Evolutionary conservation across 2,329 filamentous ascomycete species (phyloP), one percentile per base, ranked within the genome.

Genomic region (Madurella mycetomatis): DNA sequence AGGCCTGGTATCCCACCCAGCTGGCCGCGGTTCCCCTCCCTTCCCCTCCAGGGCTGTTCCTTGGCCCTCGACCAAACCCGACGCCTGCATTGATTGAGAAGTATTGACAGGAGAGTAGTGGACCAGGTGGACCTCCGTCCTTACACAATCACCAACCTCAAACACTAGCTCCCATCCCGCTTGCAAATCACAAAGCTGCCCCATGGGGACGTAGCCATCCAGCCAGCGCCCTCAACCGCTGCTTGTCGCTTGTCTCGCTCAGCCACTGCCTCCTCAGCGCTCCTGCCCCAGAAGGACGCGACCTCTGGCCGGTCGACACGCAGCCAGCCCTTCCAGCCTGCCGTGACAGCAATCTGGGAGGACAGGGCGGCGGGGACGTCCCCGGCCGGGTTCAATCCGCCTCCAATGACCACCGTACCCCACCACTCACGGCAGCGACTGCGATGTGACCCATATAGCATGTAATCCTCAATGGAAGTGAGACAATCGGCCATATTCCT

Each of bases 381-480:
- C 63, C 66, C 12, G 65, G 60, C 48, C 9, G 65, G 62, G 41
- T 70, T 56, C 48, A 51, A 70, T 63, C 65, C 59, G 0, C 73
- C 73, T 9, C 77, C 78, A 40, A 83, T 60, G 5, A 83, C 74
- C 25, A 84, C 61, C 1, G 78, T 81, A n/a, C 81, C 81, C 81
- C 81, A 84, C 75, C 76, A 82, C 55, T 75, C 72, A 4, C 81
- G 73, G 25, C 61, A 66, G 5, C 71, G 69, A 57, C 77, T 81
- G 39, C 62, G 64, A 55, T 73, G 72, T 7, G 64, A 55, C 2
- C 73, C 72, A 64, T 84, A 83, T 5, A 83, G 67, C 71, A 83
- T 79, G 62, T 74, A 76, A 41, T 69, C 62, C 47, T 76, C 72
- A 3, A 75, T 73, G 0, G 71, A 69, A 1, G 69, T 64, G 7